phyloP scores from a whole-genome alignment of 768 basidiomycete species.

The Hydnum rufescens region DNA sequence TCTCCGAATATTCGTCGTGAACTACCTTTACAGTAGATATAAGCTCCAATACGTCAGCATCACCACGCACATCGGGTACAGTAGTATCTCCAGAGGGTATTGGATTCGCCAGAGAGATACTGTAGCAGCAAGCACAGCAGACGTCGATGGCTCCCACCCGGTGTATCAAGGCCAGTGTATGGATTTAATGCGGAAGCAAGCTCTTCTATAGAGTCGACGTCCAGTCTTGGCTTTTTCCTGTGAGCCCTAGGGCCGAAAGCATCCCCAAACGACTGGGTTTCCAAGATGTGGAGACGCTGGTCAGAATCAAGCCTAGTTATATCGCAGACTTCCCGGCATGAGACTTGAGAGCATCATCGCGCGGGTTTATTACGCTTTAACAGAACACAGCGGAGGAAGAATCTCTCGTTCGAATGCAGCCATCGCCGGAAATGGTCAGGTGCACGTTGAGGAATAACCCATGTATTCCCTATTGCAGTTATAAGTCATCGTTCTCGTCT shows the following conservation, averaged over 20 bases:
- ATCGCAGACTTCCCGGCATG: slow-evolving; percentile 39
- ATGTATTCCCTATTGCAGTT: slow-evolving; percentile 59
- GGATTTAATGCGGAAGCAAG: slow-evolving; percentile 30
- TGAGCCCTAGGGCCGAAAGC: slow-evolving; percentile 95
- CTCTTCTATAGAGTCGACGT: slow-evolving; percentile 85
- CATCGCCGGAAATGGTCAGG: slow-evolving; percentile 91
- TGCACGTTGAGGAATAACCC: slow-evolving; percentile 91
- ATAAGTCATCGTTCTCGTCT: slow-evolving; percentile 42
- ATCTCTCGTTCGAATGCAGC: slow-evolving; percentile 69
- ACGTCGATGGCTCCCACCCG: slow-evolving; percentile 24
- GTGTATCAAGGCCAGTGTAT: background rate
- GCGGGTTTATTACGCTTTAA: slow-evolving; percentile 79
- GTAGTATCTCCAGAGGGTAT: slow-evolving; percentile 20
- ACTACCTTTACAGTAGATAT: slow-evolving; percentile 90
- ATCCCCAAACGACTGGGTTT: slow-evolving; percentile 84
- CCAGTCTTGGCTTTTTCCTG: slow-evolving; percentile 70
- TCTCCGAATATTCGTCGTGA: slow-evolving; percentile 94
- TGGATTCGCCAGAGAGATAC: slow-evolving; percentile 21
- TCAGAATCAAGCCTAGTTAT: background rate
- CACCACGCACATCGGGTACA: background rate
- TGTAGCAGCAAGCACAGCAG: slow-evolving; percentile 19
- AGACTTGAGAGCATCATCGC: slow-evolving; percentile 77
- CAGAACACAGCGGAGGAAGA: slow-evolving; percentile 93
- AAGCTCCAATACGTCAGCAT: slow-evolving; percentile 34
- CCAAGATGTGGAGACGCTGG: slow-evolving; percentile 81